Evolutionary conservation across 1,284 basidiomycete species (phyloP).

Genomic region (Inonotus obliquus): DNA sequence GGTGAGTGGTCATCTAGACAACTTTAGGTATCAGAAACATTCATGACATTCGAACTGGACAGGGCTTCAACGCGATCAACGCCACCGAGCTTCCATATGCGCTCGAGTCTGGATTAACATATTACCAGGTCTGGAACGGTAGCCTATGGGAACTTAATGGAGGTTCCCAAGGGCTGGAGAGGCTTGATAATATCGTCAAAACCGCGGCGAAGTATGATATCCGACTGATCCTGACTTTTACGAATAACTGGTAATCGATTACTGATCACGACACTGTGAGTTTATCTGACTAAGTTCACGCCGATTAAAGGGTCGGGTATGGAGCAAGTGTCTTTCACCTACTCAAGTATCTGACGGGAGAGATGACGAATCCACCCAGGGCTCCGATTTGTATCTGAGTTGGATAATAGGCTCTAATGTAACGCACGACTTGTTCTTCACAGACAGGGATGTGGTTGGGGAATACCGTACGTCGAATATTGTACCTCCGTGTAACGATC

Average conservation of each 20-base stretch:
- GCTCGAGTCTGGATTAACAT: slow-evolving; percentile 39
- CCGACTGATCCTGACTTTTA: slow-evolving; percentile 57
- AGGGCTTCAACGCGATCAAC: slow-evolving; percentile 50
- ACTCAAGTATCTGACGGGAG: neutral
- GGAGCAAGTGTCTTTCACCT: slow-evolving; percentile 24
- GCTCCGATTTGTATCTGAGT: slow-evolving; percentile 46
- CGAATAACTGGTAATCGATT: slow-evolving; percentile 60
- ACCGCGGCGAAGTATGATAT: slow-evolving; percentile 56
- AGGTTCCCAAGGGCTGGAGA: slow-evolving; percentile 61
- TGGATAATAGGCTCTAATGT: slow-evolving; percentile 42
- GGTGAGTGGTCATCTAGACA: slow-evolving; percentile 33
- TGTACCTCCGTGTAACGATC: neutral
- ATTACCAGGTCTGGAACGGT: slow-evolving; percentile 54
- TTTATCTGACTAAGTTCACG: neutral
- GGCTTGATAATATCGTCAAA: slow-evolving; percentile 58
- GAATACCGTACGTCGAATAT: slow-evolving; percentile 43
- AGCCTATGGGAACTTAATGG: slow-evolving; percentile 49
- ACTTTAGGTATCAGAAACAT: neutral
- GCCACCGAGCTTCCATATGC: slow-evolving; percentile 53
- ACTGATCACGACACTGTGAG: neutral
- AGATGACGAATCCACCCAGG: slow-evolving; percentile 21
- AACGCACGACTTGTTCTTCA: slow-evolving; percentile 51
- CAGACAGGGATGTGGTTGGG: slow-evolving; percentile 40
- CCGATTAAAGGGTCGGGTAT: slow-evolving; percentile 29
- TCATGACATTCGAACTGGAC: slow-evolving; percentile 29